Evolutionary conservation across 768 basidiomycete genomes (phyloP).

Genomic region (Leucogyrophana mollusca): DNA sequence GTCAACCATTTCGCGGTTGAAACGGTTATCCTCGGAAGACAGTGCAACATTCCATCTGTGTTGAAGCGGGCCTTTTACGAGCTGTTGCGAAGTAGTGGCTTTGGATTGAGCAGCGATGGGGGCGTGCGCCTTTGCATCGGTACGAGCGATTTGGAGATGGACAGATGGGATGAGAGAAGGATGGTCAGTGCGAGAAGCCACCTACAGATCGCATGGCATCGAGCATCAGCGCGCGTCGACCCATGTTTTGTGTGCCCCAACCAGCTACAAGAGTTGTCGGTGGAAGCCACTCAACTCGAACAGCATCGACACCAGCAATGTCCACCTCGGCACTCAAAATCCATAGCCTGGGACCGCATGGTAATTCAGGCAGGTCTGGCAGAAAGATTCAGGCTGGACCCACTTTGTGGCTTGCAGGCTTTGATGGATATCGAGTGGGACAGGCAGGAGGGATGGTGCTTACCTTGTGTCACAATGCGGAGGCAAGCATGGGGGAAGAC

Average conservation of each 20-base stretch:
- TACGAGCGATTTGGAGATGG: too few species aligned
- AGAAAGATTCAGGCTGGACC: slow-evolving; percentile 30
- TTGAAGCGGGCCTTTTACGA: slow-evolving; percentile 41
- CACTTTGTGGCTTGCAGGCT: slow-evolving; percentile 33
- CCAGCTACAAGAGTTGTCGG: background rate
- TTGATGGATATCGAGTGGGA: slow-evolving; percentile 28
- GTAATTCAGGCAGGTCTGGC: slow-evolving; percentile 22
- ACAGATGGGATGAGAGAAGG: slow-evolving; percentile 1
- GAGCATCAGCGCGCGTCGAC: slow-evolving; percentile 4
- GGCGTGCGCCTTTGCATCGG: too few species aligned
- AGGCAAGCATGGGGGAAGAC: slow-evolving; percentile 26
- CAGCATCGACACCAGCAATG: slow-evolving; percentile 9
- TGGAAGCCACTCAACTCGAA: too few species aligned
- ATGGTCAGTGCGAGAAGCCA: slow-evolving; percentile 4
- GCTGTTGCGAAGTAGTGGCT: too few species aligned
- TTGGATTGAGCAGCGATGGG: too few species aligned
- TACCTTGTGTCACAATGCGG: slow-evolving; percentile 29
- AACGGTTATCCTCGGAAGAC: slow-evolving; percentile 30
- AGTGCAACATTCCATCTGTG: slow-evolving; percentile 24
- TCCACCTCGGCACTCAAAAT: background rate
- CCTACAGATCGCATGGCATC: slow-evolving; percentile 3
- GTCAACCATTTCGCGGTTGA: slow-evolving; percentile 22
- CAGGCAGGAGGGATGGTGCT: slow-evolving; percentile 31
- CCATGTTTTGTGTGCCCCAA: slow-evolving; percentile 2
- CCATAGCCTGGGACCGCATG: slow-evolving; percentile 8